phyloP scores from a whole-genome alignment of 2,329 filamentous ascomycete genomes.

The Ophiostoma himal-ulmi region DNA sequence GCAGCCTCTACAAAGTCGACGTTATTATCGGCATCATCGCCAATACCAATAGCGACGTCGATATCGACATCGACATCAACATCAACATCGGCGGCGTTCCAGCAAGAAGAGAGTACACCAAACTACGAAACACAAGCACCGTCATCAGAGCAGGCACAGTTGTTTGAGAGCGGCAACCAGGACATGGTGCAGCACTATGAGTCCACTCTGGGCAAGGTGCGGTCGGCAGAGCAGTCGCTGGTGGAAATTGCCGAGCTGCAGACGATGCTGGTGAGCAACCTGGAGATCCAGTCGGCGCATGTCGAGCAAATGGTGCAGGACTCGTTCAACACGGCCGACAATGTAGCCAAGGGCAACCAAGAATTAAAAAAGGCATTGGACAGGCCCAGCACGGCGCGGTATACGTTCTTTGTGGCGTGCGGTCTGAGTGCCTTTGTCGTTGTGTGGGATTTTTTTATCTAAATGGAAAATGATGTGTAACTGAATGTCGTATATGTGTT shows the following conservation, averaged over 20 bases:
- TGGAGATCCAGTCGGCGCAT: conserved; percentile 78
- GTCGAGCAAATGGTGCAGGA: conserved; percentile 86
- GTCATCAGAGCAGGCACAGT: conserved; percentile 67
- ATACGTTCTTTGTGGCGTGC: conserved; percentile 74
- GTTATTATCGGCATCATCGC: background rate
- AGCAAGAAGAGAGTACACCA: background rate
- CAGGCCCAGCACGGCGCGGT: conserved; percentile 64
- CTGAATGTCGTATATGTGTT: background rate
- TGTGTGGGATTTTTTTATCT: conserved; percentile 68
- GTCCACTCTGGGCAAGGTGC: conserved; percentile 88
- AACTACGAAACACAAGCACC: conserved; percentile 44
- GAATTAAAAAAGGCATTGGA: conserved; percentile 79
- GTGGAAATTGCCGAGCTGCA: conserved; percentile 91
- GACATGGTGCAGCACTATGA: conserved; percentile 91
- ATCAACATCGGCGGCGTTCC: background rate
- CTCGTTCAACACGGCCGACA: conserved; percentile 71
- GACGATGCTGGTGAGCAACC: conserved; percentile 77
- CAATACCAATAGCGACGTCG: conserved; percentile 30
- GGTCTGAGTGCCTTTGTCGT: conserved; percentile 69
- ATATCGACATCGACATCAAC: conserved; percentile 26
- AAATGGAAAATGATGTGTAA: background rate
- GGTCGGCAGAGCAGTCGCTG: conserved; percentile 86
- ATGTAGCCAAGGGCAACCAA: conserved; percentile 83
- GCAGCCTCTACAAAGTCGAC: background rate
- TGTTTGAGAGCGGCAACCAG: conserved; percentile 90